Conservation (phyloP, 169 alveolate genomes). For the Neospora caninum region DNA sequence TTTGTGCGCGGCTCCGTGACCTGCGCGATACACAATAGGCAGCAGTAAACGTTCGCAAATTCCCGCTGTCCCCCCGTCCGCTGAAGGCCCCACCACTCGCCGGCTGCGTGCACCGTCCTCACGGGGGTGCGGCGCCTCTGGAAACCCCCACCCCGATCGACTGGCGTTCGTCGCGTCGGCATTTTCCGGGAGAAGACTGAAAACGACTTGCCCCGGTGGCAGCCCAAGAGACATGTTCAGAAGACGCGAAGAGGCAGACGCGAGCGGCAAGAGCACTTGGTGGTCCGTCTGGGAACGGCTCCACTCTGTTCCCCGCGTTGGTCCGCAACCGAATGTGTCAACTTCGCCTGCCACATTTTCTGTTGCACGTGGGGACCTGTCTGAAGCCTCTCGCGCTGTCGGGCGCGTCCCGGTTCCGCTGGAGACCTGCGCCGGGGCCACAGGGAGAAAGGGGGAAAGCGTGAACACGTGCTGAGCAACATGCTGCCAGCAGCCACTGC, state of each 20-base stretch:
- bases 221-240: neutral
- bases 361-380: no score
- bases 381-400: neutral
- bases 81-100: no score
- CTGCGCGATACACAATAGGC: neutral
- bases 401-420: neutral
- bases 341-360: no score
- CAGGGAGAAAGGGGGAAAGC: neutral
- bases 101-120: neutral
- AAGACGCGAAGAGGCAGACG: neutral
- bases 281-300: neutral
- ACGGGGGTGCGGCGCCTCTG: neutral
- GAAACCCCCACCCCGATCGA: neutral
- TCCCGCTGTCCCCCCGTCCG: neutral
- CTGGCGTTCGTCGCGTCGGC: neutral
- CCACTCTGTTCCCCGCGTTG: no score
- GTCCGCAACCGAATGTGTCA: no score
- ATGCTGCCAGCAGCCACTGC: neutral
- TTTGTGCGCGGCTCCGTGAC: neutral
- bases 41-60: neutral
- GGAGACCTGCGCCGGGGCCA: neutral
- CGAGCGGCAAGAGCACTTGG: neutral
- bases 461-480: slow-evolving; percentile 5
- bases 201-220: neutral
- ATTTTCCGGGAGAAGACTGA: neutral